Percentiles rank a stretch among this genome's conserved stretches.
These are phyloP conservation scores for Yueomyces sp. DNA, from an alignment of 1,139 yeast genomes.

Conservation along the genomic window DNA sequence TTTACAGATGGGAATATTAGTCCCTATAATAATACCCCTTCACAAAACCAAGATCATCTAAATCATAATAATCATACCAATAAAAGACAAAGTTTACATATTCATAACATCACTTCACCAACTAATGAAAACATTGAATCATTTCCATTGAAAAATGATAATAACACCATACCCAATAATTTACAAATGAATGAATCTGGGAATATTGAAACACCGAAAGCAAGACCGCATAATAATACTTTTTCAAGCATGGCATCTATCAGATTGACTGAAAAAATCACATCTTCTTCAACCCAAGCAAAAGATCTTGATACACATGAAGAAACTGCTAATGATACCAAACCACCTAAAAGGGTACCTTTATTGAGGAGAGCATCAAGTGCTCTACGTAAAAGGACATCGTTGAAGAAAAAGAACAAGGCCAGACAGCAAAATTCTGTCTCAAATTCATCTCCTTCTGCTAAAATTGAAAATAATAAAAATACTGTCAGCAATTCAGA, in stretches of 20 bases:
- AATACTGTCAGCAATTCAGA: too few relatives aligned
- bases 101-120: neutral
- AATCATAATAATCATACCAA: neutral
- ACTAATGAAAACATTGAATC: neutral
- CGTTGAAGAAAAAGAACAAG: conserved; percentile 6
- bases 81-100: neutral
- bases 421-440: neutral
- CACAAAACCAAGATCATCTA: neutral
- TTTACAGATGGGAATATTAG: too few relatives aligned
- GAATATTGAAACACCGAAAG: neutral
- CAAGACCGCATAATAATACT: neutral
- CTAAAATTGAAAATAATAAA: too few relatives aligned
- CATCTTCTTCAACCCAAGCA: neutral
- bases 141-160: neutral
- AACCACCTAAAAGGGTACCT: conserved; percentile 11
- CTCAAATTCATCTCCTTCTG: too few relatives aligned
- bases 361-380: conserved; percentile 22
- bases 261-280: neutral
- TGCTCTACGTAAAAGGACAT: conserved; percentile 18
- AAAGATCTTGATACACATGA: too few relatives aligned
- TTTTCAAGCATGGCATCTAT: neutral
- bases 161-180: neutral
- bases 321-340: neutral
- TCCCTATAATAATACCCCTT: too few relatives aligned
- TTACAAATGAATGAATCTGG: neutral